A percentile compares a stretch with the other conserved stretches of the same genome.
Conservation (phyloP, 768 basidiomycete species). For the Suillus bovinus region DNA sequence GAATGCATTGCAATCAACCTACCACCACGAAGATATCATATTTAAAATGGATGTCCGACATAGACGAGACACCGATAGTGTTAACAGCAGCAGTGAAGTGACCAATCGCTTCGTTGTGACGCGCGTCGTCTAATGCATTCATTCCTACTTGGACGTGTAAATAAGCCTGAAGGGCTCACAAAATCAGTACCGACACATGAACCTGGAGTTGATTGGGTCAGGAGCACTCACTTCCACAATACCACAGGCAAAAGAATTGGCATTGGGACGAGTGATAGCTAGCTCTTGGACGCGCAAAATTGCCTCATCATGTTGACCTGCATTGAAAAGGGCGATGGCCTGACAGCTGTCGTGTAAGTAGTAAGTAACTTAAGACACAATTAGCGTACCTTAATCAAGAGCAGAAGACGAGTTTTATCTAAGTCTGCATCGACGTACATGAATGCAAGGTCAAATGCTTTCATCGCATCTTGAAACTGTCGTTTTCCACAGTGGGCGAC, state of each 20-base stretch:
- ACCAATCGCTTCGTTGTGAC: background rate
- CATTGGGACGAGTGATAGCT: background rate
- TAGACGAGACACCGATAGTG: background rate
- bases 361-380: background rate
- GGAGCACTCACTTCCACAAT: background rate
- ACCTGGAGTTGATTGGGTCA: background rate
- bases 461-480: background rate
- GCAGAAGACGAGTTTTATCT: background rate
- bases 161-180: background rate
- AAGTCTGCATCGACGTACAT: background rate
- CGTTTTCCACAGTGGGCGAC: background rate
- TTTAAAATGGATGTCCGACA: background rate
- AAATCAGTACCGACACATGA: background rate
- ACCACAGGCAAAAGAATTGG: background rate
- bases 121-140: background rate
- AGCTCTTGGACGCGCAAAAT: background rate
- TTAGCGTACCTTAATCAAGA: background rate
- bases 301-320: background rate
- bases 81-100: background rate
- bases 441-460: background rate
- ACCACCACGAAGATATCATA: background rate
- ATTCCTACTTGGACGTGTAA: background rate
- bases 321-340: constrained; percentile 1
- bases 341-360: background rate
- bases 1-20: background rate